Evolutionary conservation across 768 basidiomycete genomes (phyloP).

Genomic region (Nidularia sp.): DNA sequence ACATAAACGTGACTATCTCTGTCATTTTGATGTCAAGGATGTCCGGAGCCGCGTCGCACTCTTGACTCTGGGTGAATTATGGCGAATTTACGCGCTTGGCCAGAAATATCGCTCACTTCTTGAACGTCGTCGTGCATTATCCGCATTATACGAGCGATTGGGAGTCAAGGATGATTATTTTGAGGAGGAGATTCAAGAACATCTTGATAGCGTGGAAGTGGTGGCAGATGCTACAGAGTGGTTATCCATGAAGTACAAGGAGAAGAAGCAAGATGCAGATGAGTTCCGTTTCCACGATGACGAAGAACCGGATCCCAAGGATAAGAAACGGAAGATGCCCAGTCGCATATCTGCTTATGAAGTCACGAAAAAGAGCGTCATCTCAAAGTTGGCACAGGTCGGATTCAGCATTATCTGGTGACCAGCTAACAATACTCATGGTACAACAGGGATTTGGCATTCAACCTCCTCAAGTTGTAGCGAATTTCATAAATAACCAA

Average conservation of each 20-base stretch:
- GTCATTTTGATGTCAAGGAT: conserved; percentile 70
- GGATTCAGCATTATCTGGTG: not conserved
- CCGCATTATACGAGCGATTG: conserved; percentile 63
- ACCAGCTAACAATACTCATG: conserved; percentile 3
- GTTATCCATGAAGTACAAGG: conserved; percentile 82
- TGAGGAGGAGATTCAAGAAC: conserved; percentile 59
- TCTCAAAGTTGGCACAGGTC: conserved; percentile 79
- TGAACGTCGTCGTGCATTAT: conserved; percentile 65
- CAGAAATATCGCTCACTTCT: conserved; percentile 85
- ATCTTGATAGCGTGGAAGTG: conserved; percentile 79
- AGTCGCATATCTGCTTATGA: conserved; percentile 84
- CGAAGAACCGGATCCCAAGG: conserved; percentile 41
- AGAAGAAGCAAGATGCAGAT: conserved; percentile 56
- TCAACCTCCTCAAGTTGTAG: conserved; percentile 76
- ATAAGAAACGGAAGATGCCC: conserved; percentile 73
- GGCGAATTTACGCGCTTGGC: conserved; percentile 88
- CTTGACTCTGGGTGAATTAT: conserved; percentile 75
- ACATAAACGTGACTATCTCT: conserved; percentile 89
- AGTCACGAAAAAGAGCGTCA: conserved; percentile 72
- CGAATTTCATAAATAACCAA: conserved; percentile 65
- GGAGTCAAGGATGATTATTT: conserved; percentile 73
- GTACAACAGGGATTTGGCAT: conserved; percentile 75
- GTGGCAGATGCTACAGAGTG: conserved; percentile 91
- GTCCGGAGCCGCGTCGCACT: conserved; percentile 64
- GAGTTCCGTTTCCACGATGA: conserved; percentile 73